These are phyloP conservation scores for Aspergillus melleus DNA, from an alignment of 2,329 filamentous ascomycete genomes.

Conservation along the genomic window DNA sequence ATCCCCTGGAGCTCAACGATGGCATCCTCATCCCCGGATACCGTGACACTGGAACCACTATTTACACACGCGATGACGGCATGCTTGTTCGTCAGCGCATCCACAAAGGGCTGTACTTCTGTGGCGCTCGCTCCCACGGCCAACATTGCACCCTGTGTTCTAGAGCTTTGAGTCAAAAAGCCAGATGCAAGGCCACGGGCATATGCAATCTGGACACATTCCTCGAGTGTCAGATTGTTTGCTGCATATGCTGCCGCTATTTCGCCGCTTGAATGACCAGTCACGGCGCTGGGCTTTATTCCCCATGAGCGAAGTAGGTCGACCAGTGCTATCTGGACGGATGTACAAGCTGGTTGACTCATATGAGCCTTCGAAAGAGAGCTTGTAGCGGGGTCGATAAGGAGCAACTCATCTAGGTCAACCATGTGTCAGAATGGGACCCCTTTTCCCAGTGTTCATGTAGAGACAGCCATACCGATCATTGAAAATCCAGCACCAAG, in stretches of 20 bases:
- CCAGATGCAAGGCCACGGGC: conserved; percentile 2
- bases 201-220: conserved; percentile 11
- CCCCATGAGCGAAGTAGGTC: conserved; percentile 47
- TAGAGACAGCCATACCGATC: conserved; percentile 15
- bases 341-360: conserved; percentile 13
- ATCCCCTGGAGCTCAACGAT: conserved; percentile 22
- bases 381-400: background rate
- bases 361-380: background rate
- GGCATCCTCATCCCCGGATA: conserved; percentile 19
- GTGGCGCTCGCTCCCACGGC: conserved; percentile 6
- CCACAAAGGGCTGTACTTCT: background rate
- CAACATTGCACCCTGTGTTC: conserved; percentile 1
- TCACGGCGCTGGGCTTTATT: conserved; percentile 41
- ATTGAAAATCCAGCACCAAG: conserved; percentile 19
- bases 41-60: conserved; percentile 17
- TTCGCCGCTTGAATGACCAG: conserved; percentile 52
- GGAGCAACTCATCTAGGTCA: background rate
- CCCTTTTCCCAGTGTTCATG: background rate
- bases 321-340: conserved; percentile 50
- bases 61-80: background rate
- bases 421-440: background rate
- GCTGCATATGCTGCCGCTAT: conserved; percentile 51
- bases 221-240: conserved; percentile 20
- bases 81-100: background rate
- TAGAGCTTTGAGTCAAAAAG: background rate